Base-by-base conservation (phyloP, 768 basidiomycete species). In the Mycena pura region DNA sequence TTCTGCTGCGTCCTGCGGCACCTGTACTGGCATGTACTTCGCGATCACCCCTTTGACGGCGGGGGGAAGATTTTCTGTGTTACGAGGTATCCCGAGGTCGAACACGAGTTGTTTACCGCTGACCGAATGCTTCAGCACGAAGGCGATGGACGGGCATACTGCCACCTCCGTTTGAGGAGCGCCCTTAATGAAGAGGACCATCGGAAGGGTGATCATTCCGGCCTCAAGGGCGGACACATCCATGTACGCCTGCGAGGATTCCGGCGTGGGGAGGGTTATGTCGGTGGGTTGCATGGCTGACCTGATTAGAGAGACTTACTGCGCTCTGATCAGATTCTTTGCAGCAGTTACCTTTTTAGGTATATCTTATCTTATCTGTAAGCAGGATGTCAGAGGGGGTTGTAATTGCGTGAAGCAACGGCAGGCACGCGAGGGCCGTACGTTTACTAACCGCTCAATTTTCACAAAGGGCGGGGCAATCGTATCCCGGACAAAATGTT, bases 151-250 rank as follows among this genome's bases (percentile, higher is more conserved):
- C 4, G 86, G 86, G 5, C 73, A 73, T 13, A 50, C 48, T 3
- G 59, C 57, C 4, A 69, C 65, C 11, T 70, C 62, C 5, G 71
- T 74, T 0, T 67, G 72, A 46, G 77, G 69, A 3, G 63, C 60
- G 2, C 74, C 70, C 44, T 73, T 78, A 29, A 74, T 76, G 34
- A 84, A 69, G 50, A 71, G 68, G 27, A 73, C 75, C 28, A 80
- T 68, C 0, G 76, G 66, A 10, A 86, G 65, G 24, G 60, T 65
- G 10, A 87, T 69, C 6, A 74, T 60, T 5, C 86, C 86, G 1
- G 77, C 80, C 62, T 85, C 84, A 31, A 88, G 77, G 0, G 82
- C 85, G 40, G 86, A 88, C 36, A 87, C 80, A 29, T 77, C 63
- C 54, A 82, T 80, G 67, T 79, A 86, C 2, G 84, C 73, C 65